A percentile compares a stretch with the other conserved stretches of the same genome.
Evolutionary conservation across 345 rosid species (phyloP).

Genomic region (Sonneratia caseolaris): DNA sequence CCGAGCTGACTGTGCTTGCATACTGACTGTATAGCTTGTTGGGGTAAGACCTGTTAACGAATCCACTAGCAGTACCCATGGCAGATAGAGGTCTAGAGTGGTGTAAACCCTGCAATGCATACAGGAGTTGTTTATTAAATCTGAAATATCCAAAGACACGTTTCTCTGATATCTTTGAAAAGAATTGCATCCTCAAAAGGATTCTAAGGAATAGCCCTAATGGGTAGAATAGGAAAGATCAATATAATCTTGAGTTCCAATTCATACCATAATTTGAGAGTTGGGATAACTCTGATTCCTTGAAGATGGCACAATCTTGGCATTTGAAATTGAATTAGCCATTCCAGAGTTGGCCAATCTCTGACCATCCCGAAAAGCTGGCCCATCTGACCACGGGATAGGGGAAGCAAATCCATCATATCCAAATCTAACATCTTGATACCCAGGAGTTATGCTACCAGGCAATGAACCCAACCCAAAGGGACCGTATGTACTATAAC

Average conservation of each 20-base stretch:
- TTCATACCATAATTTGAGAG: slow-evolving; percentile 26
- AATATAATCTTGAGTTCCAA: background rate
- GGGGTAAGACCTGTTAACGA: slow-evolving; percentile 49
- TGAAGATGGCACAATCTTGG: slow-evolving; percentile 36
- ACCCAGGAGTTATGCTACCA: slow-evolving; percentile 42
- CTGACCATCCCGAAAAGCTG: slow-evolving; percentile 48
- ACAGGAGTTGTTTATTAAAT: background rate
- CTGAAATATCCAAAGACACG: background rate
- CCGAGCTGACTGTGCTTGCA: slow-evolving; percentile 51
- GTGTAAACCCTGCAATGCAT: slow-evolving; percentile 40
- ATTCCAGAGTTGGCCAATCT: slow-evolving; percentile 32
- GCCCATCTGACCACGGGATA: slow-evolving; percentile 18
- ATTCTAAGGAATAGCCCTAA: background rate
- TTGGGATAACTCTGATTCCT: slow-evolving; percentile 52
- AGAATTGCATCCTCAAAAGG: background rate
- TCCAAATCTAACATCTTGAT: slow-evolving; percentile 43
- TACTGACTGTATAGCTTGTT: slow-evolving; percentile 61
- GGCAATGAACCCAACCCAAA: slow-evolving; percentile 40
- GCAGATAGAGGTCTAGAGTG: slow-evolving; percentile 46
- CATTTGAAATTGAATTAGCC: slow-evolving; percentile 43
- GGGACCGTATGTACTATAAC: slow-evolving; percentile 32
- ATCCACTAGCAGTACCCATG: slow-evolving; percentile 48
- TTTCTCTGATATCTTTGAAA: background rate
- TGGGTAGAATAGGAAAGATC: background rate
- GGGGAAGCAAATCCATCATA: slow-evolving; percentile 11